A percentile compares a stretch with the other conserved stretches of the same genome.
Evolutionary conservation across 805 yeast genomes (phyloP).

Genomic region (Lipomyces japonicus): DNA sequence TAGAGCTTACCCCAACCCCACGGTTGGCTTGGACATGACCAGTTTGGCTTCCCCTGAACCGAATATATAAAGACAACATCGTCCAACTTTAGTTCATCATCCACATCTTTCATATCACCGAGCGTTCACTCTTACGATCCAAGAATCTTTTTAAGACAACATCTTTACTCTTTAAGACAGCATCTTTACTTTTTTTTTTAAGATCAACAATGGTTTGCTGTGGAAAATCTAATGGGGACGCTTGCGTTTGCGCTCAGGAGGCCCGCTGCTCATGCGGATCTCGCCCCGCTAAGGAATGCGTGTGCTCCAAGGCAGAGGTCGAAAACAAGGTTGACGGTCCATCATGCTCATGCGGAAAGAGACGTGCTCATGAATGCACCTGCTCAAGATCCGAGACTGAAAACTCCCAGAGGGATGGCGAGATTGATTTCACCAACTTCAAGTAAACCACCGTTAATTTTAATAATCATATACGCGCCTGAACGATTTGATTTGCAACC

Average conservation of each 20-base stretch:
- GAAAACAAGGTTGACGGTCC: conserved; percentile 47
- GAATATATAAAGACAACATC: conserved; percentile 1
- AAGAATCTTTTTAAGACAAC: background rate
- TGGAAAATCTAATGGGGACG: conserved; percentile 42
- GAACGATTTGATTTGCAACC: background rate
- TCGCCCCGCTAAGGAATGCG: conserved; percentile 56
- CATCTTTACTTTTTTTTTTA: background rate
- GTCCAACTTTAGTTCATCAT: background rate
- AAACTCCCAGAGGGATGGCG: conserved; percentile 50
- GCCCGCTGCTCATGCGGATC: conserved; percentile 64
- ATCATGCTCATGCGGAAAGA: conserved; percentile 59
- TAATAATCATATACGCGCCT: background rate
- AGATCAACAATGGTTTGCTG: conserved; percentile 41
- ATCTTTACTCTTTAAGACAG: background rate
- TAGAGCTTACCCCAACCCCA: background rate
- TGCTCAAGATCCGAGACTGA: conserved; percentile 47
- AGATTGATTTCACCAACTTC: conserved; percentile 53
- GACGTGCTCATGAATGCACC: conserved; percentile 52
- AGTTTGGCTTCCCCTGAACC: too few species aligned
- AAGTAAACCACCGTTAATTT: conserved; percentile 21
- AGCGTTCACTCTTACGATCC: too few species aligned
- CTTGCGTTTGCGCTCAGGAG: conserved; percentile 57
- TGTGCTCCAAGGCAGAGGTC: conserved; percentile 49
- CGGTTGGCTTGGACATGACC: background rate
- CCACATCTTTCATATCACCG: background rate